These are phyloP conservation scores for Sinapis alba DNA, from an alignment of 441 rosid genomes.

Conservation along the genomic window DNA sequence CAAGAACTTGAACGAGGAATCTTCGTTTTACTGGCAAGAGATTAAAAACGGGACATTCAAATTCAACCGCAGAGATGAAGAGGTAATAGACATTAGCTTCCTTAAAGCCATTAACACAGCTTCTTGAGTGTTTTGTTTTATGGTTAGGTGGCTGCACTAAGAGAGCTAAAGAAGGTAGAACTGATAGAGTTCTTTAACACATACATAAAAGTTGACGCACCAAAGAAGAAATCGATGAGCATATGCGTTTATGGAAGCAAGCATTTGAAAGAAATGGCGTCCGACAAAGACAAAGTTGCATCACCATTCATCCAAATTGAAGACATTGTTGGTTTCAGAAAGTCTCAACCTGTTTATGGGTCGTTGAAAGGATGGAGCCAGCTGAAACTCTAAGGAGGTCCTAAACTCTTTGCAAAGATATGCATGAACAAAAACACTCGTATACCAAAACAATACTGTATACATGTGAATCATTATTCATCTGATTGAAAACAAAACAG, in stretches of 20 bases:
- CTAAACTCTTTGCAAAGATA: neutral
- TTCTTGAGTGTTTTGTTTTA: neutral
- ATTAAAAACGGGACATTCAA: slow-evolving; percentile 71
- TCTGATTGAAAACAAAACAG: slow-evolving; percentile 1
- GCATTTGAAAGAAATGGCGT: slow-evolving; percentile 53
- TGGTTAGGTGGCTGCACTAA: slow-evolving; percentile 67
- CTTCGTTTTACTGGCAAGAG: slow-evolving; percentile 73
- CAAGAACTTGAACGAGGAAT: slow-evolving; percentile 69
- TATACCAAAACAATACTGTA: slow-evolving; percentile 7
- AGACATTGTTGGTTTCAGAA: slow-evolving; percentile 75
- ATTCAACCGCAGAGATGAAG: slow-evolving; percentile 77
- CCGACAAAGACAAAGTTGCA: slow-evolving; percentile 45
- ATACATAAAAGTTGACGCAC: slow-evolving; percentile 65
- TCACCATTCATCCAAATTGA: slow-evolving; percentile 50
- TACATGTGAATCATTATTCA: neutral
- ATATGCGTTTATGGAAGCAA: slow-evolving; percentile 65
- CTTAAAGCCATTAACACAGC: neutral
- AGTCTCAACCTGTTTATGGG: slow-evolving; percentile 82
- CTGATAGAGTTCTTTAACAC: slow-evolving; percentile 71
- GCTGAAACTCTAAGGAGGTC: slow-evolving; percentile 46
- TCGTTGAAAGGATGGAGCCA: slow-evolving; percentile 68
- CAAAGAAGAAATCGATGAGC: slow-evolving; percentile 61
- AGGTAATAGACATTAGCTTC: slow-evolving; percentile 41
- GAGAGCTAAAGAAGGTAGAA: slow-evolving; percentile 62
- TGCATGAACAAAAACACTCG: neutral